phyloP scores from a whole-genome alignment of 306 rosid genomes.

The Carpinus viminea region DNA sequence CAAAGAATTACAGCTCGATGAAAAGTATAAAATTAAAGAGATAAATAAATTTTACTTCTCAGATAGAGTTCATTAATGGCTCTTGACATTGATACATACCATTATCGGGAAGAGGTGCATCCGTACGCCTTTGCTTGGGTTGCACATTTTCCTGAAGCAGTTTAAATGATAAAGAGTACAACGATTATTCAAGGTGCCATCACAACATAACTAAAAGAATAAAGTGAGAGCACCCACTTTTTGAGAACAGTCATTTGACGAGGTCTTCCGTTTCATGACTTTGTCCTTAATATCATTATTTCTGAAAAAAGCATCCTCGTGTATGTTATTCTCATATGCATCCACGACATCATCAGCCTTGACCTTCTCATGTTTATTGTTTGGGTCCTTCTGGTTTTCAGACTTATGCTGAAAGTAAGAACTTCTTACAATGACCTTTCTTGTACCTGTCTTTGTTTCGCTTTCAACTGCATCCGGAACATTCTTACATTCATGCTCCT shows the following conservation, averaged over 20 bases:
- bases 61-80: conserved; percentile 8
- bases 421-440: conserved; percentile 73
- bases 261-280: conserved; percentile 58
- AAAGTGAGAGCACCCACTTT: conserved; percentile 46
- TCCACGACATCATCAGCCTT: conserved; percentile 30
- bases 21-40: background rate
- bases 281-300: conserved; percentile 34
- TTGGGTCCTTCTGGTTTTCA: conserved; percentile 36
- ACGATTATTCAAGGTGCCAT: conserved; percentile 21
- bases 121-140: conserved; percentile 36
- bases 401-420: conserved; percentile 62
- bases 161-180: conserved; percentile 17
- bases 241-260: conserved; percentile 44
- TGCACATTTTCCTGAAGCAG: conserved; percentile 60
- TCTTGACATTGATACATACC: conserved; percentile 43
- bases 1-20: background rate
- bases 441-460: conserved; percentile 47
- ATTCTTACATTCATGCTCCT: conserved; percentile 42
- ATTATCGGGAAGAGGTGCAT: conserved; percentile 35
- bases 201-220: conserved; percentile 18
- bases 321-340: conserved; percentile 29
- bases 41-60: conserved; percentile 5
- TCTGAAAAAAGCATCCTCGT: conserved; percentile 32
- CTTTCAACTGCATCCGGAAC: conserved; percentile 40
- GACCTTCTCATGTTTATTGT: conserved; percentile 36